These are phyloP conservation scores for Aspergillus nidulans DNA, from an alignment of 495 filamentous ascomycete species.

Conservation along the genomic window DNA sequence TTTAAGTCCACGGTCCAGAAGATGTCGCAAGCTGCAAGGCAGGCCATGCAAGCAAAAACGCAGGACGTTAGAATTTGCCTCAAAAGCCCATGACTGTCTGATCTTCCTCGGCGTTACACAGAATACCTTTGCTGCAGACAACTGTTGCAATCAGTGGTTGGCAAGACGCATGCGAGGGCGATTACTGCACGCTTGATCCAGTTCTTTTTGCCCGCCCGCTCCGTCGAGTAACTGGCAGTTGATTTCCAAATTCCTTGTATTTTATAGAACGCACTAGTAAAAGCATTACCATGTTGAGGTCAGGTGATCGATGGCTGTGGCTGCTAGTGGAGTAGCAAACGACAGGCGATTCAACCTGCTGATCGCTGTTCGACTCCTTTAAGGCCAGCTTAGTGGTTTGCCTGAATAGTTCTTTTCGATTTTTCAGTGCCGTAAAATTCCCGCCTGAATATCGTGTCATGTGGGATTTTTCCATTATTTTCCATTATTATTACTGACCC, in stretches of 20 bases:
- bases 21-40: not conserved
- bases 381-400: no score
- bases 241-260: not conserved
- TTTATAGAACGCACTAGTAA: not conserved
- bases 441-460: not conserved
- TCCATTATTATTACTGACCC: not conserved
- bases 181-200: conserved; percentile 3
- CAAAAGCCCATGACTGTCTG: not conserved
- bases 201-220: not conserved
- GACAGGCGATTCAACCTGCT: not conserved
- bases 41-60: not conserved
- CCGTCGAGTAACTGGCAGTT: not conserved
- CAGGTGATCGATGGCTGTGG: not conserved
- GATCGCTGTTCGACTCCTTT: not conserved
- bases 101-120: not conserved
- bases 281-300: not conserved
- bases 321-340: not conserved
- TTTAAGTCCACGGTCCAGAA: not conserved
- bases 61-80: not conserved
- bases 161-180: conserved; percentile 8
- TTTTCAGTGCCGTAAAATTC: not conserved
- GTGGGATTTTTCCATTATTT: not conserved
- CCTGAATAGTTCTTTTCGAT: no score
- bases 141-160: not conserved
- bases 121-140: not conserved